Conservation (phyloP, 2,329 filamentous ascomycete genomes). For the Cladosporium oxysporum region DNA sequence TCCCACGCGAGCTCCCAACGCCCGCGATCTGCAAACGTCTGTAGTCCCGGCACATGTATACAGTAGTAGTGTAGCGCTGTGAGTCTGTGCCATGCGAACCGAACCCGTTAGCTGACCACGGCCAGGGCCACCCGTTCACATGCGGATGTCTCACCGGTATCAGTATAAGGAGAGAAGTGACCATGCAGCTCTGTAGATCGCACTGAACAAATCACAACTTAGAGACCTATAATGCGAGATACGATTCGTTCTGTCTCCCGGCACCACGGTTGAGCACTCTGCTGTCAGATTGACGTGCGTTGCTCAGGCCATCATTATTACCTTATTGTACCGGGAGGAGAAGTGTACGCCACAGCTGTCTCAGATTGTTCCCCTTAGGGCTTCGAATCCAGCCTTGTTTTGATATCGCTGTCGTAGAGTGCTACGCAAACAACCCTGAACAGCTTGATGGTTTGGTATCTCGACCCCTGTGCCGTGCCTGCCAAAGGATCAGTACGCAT, state of each 20-base stretch:
- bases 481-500: not conserved
- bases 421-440: not conserved
- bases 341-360: not conserved
- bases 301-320: not conserved
- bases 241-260: not conserved
- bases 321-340: not conserved
- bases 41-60: constrained; percentile 7
- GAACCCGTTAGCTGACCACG: constrained; percentile 1
- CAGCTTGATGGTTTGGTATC: not conserved
- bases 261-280: not conserved
- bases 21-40: not conserved
- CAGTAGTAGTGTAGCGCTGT: not conserved
- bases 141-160: not conserved
- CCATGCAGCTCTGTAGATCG: constrained; percentile 4
- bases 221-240: not conserved
- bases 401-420: not conserved
- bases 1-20: constrained; percentile 17
- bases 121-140: not conserved
- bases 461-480: not conserved
- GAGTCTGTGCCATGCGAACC: constrained; percentile 3
- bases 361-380: not conserved
- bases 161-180: not conserved
- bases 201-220: not conserved
- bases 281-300: not conserved
- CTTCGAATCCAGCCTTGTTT: not conserved